Percentiles rank a stretch among this genome's conserved stretches.
phyloP scores from a whole-genome alignment of 208 protist genomes.

The Trypanosoma platydactyli region DNA sequence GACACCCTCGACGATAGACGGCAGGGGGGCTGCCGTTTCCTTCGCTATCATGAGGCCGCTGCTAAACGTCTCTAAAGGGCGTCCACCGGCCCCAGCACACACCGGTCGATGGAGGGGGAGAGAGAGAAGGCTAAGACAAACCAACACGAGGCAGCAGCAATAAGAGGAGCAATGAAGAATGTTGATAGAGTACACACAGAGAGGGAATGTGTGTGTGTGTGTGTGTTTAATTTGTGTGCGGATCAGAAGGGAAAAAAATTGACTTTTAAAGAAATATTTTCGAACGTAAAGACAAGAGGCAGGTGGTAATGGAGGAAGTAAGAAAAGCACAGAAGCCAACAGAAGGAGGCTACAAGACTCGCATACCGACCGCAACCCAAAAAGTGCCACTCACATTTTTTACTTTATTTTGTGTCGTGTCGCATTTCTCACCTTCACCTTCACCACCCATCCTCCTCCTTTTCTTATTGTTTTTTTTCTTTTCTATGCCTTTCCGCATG shows the following conservation, averaged over 20 bases:
- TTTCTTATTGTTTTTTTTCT: conserved; percentile 25
- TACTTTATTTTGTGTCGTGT: not conserved
- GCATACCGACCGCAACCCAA: too few species aligned
- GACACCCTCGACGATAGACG: not conserved
- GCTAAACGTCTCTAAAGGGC: too few species aligned
- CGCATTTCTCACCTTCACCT: not conserved
- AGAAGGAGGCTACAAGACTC: too few species aligned
- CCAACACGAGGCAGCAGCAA: not conserved
- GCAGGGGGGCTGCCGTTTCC: not conserved
- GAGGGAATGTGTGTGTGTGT: conserved; percentile 13
- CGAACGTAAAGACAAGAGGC: too few species aligned
- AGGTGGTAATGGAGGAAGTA: too few species aligned
- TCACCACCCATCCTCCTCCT: not conserved
- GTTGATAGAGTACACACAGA: not conserved
- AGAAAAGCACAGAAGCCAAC: too few species aligned
- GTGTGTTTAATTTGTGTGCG: not conserved
- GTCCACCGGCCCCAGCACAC: too few species aligned
- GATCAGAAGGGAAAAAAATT: too few species aligned
- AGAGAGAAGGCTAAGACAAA: not conserved
- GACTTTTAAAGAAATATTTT: too few species aligned
- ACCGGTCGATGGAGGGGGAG: too few species aligned
- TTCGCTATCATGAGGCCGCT: not conserved
- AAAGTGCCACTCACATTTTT: not conserved
- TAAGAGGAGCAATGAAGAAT: conserved; percentile 14
- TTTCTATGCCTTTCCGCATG: conserved; percentile 15